Evolutionary conservation across 305 asterid genomes (phyloP).

Genomic region (Galium porrigens): DNA sequence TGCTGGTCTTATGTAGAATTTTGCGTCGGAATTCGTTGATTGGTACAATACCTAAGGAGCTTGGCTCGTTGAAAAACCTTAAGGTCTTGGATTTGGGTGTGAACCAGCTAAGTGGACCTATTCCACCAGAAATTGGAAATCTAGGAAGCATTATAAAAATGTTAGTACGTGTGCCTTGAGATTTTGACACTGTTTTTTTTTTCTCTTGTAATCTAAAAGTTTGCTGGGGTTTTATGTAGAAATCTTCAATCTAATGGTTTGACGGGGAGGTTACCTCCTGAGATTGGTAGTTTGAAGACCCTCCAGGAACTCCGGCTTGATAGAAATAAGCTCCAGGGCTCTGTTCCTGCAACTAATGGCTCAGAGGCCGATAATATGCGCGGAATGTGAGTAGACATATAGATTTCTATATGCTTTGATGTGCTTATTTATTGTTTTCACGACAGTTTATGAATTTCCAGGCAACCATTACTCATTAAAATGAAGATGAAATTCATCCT

Average conservation of each 20-base stretch:
- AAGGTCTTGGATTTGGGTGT: slow-evolving; percentile 68
- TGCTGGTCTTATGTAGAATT: slow-evolving; percentile 30
- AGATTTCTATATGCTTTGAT: background rate
- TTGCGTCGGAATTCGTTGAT: slow-evolving; percentile 66
- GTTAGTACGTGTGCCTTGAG: slow-evolving; percentile 31
- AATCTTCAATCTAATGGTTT: slow-evolving; percentile 75
- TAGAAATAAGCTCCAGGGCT: slow-evolving; percentile 62
- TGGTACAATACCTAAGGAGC: slow-evolving; percentile 75
- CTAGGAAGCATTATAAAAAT: slow-evolving; percentile 43
- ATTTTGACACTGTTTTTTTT: slow-evolving; percentile 12
- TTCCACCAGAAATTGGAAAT: slow-evolving; percentile 79
- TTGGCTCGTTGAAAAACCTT: slow-evolving; percentile 60
- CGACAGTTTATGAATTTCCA: background rate
- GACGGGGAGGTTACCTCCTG: slow-evolving; percentile 69
- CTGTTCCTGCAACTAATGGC: slow-evolving; percentile 47
- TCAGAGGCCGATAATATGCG: slow-evolving; percentile 26
- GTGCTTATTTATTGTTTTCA: background rate
- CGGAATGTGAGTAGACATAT: slow-evolving; percentile 44
- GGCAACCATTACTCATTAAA: background rate
- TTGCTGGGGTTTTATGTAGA: slow-evolving; percentile 28
- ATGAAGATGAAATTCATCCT: too few species aligned
- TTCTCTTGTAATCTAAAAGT: slow-evolving; percentile 4
- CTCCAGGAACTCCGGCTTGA: slow-evolving; percentile 80
- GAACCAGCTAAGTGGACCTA: slow-evolving; percentile 64
- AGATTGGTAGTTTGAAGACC: slow-evolving; percentile 55